phyloP scores from a whole-genome alignment of 805 yeast species.

The Ogataea methylovora region DNA sequence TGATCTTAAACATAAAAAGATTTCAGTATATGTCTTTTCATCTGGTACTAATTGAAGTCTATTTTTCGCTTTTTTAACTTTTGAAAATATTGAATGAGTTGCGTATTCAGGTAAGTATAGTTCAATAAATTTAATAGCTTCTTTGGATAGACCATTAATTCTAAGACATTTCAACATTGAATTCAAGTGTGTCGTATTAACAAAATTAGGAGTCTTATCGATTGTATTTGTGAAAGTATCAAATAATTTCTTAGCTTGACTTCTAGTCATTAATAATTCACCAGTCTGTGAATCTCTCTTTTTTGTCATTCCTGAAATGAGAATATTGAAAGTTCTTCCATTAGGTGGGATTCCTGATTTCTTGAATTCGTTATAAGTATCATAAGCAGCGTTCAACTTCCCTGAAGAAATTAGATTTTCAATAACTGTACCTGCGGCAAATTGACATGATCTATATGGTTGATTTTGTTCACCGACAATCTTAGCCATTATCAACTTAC shows the following conservation, averaged over 20 bases:
- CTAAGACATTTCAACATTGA: no score
- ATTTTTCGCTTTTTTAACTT: no score
- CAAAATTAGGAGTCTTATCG: no score
- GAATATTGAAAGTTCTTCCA: slow-evolving; percentile 37
- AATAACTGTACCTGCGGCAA: slow-evolving; percentile 57
- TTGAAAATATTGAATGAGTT: no score
- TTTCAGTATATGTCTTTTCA: slow-evolving; percentile 25
- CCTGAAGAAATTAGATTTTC: slow-evolving; percentile 38
- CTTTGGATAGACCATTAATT: no score
- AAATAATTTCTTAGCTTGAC: slow-evolving; percentile 26
- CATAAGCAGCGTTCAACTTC: slow-evolving; percentile 40
- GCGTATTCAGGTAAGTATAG: no score
- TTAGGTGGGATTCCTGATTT: slow-evolving; percentile 54
- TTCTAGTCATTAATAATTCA: slow-evolving; percentile 18
- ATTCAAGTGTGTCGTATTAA: no score
- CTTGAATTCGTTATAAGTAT: slow-evolving; percentile 45
- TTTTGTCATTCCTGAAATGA: slow-evolving; percentile 38
- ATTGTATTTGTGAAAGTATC: slow-evolving; percentile 25
- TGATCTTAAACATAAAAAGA: slow-evolving; percentile 14
- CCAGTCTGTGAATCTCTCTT: slow-evolving; percentile 9
- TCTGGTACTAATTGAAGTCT: slow-evolving; percentile 22
- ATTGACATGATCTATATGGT: no score
- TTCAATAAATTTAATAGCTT: no score
- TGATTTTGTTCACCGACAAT: no score
- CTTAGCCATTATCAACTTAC: no score